Percentiles rank a stretch among this genome's conserved stretches.
Conservation (phyloP, 2,329 filamentous ascomycete species). For the Aspergillus unguis region DNA sequence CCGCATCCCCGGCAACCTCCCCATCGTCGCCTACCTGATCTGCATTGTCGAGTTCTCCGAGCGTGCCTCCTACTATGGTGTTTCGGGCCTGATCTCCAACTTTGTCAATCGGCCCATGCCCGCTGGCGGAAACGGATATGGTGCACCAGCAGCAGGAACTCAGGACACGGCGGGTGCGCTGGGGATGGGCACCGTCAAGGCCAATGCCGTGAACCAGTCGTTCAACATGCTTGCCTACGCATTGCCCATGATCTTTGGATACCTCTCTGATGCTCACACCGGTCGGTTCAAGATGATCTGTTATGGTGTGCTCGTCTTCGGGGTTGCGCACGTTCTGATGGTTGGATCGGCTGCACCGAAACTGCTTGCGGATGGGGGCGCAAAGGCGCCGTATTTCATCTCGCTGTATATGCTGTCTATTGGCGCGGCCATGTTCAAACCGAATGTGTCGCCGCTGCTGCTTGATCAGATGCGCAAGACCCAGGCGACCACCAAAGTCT, state of each 20-base stretch:
- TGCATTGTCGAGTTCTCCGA: slow-evolving; percentile 61
- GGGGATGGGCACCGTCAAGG: slow-evolving; percentile 55
- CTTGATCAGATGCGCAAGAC: slow-evolving; percentile 43
- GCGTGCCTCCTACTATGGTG: slow-evolving; percentile 60
- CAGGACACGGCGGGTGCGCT: slow-evolving; percentile 57
- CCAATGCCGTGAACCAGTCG: slow-evolving; percentile 52
- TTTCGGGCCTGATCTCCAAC: slow-evolving; percentile 56
- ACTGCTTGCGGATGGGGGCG: slow-evolving; percentile 1
- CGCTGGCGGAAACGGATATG: slow-evolving; percentile 38
- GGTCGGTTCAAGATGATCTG: slow-evolving; percentile 35
- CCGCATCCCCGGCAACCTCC: slow-evolving; percentile 51
- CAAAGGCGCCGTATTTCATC: slow-evolving; percentile 37
- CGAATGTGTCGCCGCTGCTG: slow-evolving; percentile 43
- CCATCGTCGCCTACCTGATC: slow-evolving; percentile 54
- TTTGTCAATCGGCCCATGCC: slow-evolving; percentile 62
- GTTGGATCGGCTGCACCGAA: slow-evolving; percentile 24
- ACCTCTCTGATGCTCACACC: neutral
- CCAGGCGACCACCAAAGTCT: slow-evolving; percentile 41
- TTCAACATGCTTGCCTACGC: slow-evolving; percentile 54
- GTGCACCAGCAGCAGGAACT: slow-evolving; percentile 33
- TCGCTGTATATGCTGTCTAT: slow-evolving; percentile 30
- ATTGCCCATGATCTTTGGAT: slow-evolving; percentile 50
- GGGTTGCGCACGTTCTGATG: slow-evolving; percentile 34
- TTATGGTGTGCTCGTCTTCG: slow-evolving; percentile 39
- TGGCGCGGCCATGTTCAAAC: slow-evolving; percentile 34